Conservation (phyloP, 2,329 filamentous ascomycete genomes). For the Esteya vermicola region DNA sequence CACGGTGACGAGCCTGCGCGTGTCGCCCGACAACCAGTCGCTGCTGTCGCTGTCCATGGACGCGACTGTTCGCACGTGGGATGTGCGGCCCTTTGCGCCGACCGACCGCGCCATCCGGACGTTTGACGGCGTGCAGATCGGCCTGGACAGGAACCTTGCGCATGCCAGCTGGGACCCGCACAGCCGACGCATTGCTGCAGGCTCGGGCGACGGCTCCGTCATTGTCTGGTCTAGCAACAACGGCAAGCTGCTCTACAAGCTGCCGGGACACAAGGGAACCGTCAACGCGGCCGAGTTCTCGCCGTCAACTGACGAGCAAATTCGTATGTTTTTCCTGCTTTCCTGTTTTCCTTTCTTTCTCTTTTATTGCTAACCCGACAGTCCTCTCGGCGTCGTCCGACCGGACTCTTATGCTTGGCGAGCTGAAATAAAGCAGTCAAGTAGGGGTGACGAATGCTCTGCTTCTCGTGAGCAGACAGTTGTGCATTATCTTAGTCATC, state of each 20-base stretch:
- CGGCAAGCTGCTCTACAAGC: constrained; percentile 86
- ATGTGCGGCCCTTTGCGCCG: constrained; percentile 87
- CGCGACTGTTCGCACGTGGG: constrained; percentile 88
- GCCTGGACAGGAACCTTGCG: constrained; percentile 83
- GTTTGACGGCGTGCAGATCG: constrained; percentile 80
- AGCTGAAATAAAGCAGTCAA: constrained; percentile 54
- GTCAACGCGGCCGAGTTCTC: constrained; percentile 93
- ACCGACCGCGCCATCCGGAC: constrained; percentile 72
- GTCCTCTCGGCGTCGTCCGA: constrained; percentile 87
- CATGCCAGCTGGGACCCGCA: constrained; percentile 79
- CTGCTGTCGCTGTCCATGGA: constrained; percentile 89
- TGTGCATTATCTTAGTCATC: no score
- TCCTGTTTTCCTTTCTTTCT: constrained; percentile 13
- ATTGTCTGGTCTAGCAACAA: constrained; percentile 80
- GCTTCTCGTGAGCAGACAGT: no score
- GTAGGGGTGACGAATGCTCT: no score
- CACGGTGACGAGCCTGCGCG: constrained; percentile 74
- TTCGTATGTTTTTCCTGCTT: constrained; percentile 50
- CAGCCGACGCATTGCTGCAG: constrained; percentile 76
- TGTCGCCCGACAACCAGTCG: constrained; percentile 88
- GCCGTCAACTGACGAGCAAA: constrained; percentile 66
- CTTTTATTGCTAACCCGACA: constrained; percentile 20
- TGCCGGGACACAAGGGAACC: constrained; percentile 87
- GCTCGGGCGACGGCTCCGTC: constrained; percentile 79
- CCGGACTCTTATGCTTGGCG: constrained; percentile 68